phyloP scores from a whole-genome alignment of 2,329 filamentous ascomycete species.

The Ophiosphaerella narmari region DNA sequence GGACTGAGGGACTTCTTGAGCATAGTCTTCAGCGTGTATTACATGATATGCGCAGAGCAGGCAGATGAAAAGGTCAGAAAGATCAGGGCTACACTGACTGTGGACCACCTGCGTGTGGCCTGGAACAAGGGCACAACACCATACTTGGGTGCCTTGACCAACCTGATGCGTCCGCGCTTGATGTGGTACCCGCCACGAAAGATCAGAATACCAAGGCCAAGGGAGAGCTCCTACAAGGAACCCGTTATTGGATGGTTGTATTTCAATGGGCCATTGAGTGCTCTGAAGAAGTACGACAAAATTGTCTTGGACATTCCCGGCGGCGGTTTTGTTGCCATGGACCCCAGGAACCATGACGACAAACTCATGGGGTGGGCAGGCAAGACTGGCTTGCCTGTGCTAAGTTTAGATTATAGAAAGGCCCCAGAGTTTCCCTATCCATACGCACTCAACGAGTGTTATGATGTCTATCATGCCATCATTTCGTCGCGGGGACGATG shows the following conservation, averaged over 20 bases:
- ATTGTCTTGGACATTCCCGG: constrained; percentile 89
- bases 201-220: constrained; percentile 81
- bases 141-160: constrained; percentile 75
- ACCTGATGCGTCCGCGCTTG: constrained; percentile 74
- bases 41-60: constrained; percentile 88
- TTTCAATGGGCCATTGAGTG: constrained; percentile 83
- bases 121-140: constrained; percentile 96
- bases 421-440: constrained; percentile 85
- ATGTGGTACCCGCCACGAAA: constrained; percentile 81
- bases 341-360: constrained; percentile 91
- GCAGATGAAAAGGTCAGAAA: constrained; percentile 97
- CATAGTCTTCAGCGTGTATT: constrained; percentile 85
- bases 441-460: constrained; percentile 84
- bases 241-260: constrained; percentile 89
- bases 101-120: constrained; percentile 87
- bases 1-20: constrained; percentile 83
- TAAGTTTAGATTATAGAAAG: constrained; percentile 90
- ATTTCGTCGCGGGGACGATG: constrained; percentile 74
- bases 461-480: constrained; percentile 79
- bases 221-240: constrained; percentile 79
- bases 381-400: constrained; percentile 81
- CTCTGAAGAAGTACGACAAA: constrained; percentile 75
- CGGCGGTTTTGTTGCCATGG: constrained; percentile 96
- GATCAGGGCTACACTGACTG: constrained; percentile 81
- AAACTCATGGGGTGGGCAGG: constrained; percentile 92